Conservation (phyloP, 2,329 filamentous ascomycete species). For the Diaporthe sp. region DNA sequence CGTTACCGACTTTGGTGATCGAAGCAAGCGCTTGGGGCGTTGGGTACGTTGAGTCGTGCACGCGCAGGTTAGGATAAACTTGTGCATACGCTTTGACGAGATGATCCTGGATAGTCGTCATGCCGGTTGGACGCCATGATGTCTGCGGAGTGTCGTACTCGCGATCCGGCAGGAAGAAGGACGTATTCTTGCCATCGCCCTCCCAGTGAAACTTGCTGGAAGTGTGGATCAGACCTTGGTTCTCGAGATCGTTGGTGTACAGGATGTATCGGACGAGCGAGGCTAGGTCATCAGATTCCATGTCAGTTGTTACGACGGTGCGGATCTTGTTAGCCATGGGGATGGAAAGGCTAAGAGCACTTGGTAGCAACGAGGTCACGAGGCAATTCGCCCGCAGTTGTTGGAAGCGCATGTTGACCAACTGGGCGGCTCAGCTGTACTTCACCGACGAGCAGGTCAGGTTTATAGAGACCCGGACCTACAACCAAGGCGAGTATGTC, state of each 20-base stretch:
- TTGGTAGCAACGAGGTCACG: neutral
- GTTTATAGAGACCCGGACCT: neutral
- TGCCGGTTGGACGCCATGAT: conserved; percentile 13
- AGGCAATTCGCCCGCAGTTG: conserved; percentile 1
- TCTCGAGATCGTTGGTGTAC: conserved; percentile 45
- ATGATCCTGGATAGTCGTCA: conserved; percentile 8
- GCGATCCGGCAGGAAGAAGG: conserved; percentile 27
- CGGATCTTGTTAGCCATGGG: conserved; percentile 10
- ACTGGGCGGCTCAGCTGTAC: neutral
- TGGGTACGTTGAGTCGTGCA: conserved; percentile 6
- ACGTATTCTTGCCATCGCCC: conserved; percentile 44
- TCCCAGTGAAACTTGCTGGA: conserved; percentile 44
- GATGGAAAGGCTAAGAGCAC: conserved; percentile 11
- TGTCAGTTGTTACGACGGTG: conserved; percentile 26
- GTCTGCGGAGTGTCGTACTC: conserved; percentile 17
- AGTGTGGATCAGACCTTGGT: conserved; percentile 44
- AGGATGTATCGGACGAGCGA: conserved; percentile 43
- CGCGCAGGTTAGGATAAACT: neutral
- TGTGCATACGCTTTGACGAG: conserved; percentile 12
- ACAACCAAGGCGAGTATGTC: neutral
- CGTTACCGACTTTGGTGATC: conserved; percentile 6
- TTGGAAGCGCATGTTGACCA: conserved; percentile 3
- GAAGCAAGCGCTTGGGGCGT: conserved; percentile 11
- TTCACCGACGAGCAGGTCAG: neutral
- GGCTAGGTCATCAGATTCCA: conserved; percentile 29